Conservation (phyloP, 1,139 yeast genomes). For the Saccharomycopsis hybrid region DNA sequence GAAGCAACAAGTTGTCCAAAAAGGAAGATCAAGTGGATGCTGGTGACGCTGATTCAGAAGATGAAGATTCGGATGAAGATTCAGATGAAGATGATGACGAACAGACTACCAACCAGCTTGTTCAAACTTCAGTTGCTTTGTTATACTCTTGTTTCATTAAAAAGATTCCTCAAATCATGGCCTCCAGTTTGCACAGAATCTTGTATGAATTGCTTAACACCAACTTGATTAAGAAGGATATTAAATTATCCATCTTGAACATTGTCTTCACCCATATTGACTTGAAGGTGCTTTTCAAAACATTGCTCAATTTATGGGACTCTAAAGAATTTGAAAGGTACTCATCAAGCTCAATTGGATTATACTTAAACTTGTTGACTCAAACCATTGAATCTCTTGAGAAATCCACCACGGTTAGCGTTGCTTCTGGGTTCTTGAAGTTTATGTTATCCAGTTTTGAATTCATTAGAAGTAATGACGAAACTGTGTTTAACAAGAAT, state of each 20-base stretch:
- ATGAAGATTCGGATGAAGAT: conserved; percentile 26
- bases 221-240: conserved; percentile 46
- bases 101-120: conserved; percentile 31
- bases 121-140: conserved; percentile 63
- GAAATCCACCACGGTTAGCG: conserved; percentile 60
- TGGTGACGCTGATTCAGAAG: conserved; percentile 13
- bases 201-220: conserved; percentile 56
- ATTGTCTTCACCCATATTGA: conserved; percentile 67
- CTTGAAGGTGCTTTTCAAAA: conserved; percentile 50
- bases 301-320: conserved; percentile 61
- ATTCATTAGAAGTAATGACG: conserved; percentile 35
- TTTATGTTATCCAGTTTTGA: conserved; percentile 71
- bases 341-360: conserved; percentile 49
- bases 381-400: conserved; percentile 58
- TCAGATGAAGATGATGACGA: conserved; percentile 16
- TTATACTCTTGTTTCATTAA: conserved; percentile 71
- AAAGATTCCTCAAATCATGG: conserved; percentile 81
- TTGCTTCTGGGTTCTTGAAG: conserved; percentile 61
- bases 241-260: conserved; percentile 61
- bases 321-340: conserved; percentile 35
- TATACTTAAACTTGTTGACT: conserved; percentile 63
- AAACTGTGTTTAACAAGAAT: conserved; percentile 55
- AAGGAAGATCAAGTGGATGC: conserved; percentile 24
- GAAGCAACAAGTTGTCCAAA: conserved; percentile 24
- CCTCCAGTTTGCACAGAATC: conserved; percentile 54